phyloP scores from a whole-genome alignment of 371 early-diverging fungal genomes.

The Mortierella sp. region DNA sequence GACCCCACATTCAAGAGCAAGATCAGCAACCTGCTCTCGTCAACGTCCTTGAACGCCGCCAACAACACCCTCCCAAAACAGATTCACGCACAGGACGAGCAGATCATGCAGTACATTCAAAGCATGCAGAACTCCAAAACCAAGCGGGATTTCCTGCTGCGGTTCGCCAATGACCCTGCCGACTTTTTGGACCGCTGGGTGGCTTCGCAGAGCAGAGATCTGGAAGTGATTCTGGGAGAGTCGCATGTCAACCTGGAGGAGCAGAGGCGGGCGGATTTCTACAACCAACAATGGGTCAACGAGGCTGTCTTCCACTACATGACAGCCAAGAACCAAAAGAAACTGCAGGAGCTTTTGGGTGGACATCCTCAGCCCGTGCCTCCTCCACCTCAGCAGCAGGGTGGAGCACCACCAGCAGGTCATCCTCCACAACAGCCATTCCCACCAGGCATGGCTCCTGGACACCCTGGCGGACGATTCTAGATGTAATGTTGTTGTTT shows the following conservation, averaged over 20 bases:
- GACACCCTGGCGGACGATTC: slow-evolving; percentile 30
- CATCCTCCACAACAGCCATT: slow-evolving; percentile 29
- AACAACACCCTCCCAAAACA: slow-evolving; percentile 63
- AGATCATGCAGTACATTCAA: slow-evolving; percentile 81
- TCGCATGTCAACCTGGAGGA: slow-evolving; percentile 88
- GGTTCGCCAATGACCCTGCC: slow-evolving; percentile 90
- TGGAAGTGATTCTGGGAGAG: slow-evolving; percentile 92
- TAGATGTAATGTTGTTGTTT: neutral
- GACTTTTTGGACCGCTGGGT: slow-evolving; percentile 95
- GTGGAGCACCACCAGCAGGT: slow-evolving; percentile 15
- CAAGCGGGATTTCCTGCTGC: slow-evolving; percentile 94
- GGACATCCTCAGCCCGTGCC: slow-evolving; percentile 34
- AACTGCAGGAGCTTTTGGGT: slow-evolving; percentile 49
- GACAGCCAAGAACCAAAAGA: slow-evolving; percentile 70
- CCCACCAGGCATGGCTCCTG: slow-evolving; percentile 37
- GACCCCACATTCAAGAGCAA: slow-evolving; percentile 75
- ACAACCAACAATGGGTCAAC: slow-evolving; percentile 87
- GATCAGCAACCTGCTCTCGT: slow-evolving; percentile 45
- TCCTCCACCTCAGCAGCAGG: slow-evolving; percentile 19
- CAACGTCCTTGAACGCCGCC: slow-evolving; percentile 38
- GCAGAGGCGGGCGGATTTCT: slow-evolving; percentile 84
- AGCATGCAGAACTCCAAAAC: slow-evolving; percentile 88
- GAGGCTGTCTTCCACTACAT: slow-evolving; percentile 94
- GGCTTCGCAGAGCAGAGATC: slow-evolving; percentile 91
- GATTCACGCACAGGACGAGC: slow-evolving; percentile 73